phyloP scores from a whole-genome alignment of 495 filamentous ascomycete genomes.

The Aspergillus ostianus region DNA sequence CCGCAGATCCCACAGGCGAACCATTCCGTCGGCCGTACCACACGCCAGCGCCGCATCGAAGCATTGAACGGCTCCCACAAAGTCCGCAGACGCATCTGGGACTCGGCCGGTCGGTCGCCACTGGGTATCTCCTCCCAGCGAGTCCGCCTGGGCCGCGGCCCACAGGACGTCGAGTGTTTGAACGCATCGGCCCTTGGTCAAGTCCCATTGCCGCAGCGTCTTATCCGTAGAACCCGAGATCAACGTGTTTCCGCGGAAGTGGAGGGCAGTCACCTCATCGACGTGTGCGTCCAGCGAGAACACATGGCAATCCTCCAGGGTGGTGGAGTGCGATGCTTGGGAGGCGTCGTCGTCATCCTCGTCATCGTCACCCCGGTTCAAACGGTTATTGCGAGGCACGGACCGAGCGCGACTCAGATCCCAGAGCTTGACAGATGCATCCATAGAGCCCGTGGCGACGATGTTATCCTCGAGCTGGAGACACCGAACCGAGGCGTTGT shows the following conservation, averaged over 20 bases:
- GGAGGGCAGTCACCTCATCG: conserved; percentile 89
- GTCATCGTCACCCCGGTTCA: conserved; percentile 62
- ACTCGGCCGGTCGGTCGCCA: conserved; percentile 59
- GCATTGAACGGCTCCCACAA: conserved; percentile 92
- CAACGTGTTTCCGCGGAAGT: conserved; percentile 83
- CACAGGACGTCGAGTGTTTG: conserved; percentile 99
- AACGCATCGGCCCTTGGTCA: conserved; percentile 91
- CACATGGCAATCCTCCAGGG: conserved; percentile 82
- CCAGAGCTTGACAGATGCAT: conserved; percentile 93
- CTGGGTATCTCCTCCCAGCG: conserved; percentile 54
- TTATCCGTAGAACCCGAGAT: conserved; percentile 97
- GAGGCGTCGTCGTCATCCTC: conserved; percentile 55
- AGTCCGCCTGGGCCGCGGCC: conserved; percentile 90
- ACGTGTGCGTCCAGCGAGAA: conserved; percentile 88
- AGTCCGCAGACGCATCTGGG: conserved; percentile 74
- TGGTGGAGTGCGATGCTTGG: conserved; percentile 59
- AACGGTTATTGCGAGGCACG: conserved; percentile 54
- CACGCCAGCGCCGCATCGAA: conserved; percentile 98
- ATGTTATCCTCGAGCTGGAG: conserved; percentile 96
- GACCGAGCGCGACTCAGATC: conserved; percentile 75
- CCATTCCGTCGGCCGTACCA: conserved; percentile 97
- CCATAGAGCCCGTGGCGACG: conserved; percentile 91
- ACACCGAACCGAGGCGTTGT: conserved; percentile 89
- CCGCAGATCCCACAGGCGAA: conserved; percentile 93
- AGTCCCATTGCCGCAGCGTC: conserved; percentile 95